phyloP scores from a whole-genome alignment of 345 rosid genomes.

The Viola odorata region DNA sequence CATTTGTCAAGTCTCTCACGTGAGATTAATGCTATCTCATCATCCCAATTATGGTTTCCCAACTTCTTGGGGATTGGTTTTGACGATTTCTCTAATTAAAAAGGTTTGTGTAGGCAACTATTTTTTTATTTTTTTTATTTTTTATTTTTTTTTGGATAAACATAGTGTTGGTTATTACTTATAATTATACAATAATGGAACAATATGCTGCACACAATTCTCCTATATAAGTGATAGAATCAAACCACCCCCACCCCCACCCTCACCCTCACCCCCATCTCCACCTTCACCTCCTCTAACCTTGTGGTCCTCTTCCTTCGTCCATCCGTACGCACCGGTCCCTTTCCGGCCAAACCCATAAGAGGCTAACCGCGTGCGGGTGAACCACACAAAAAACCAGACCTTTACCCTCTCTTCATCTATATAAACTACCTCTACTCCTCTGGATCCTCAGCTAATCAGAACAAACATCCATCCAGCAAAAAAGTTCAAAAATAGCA shows the following conservation, averaged over 20 bases:
- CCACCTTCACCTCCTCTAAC: too few relatives aligned
- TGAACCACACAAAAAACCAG: not conserved
- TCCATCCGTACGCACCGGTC: too few relatives aligned
- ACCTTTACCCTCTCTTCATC: not conserved
- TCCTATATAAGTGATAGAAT: not conserved
- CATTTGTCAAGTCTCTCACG: not conserved
- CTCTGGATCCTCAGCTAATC: not conserved
- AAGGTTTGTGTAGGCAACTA: too few relatives aligned
- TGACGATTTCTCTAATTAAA: not conserved
- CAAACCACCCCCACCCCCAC: too few relatives aligned
- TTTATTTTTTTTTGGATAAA: too few relatives aligned
- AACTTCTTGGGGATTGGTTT: not conserved
- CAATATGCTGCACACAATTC: not conserved
- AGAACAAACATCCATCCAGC: not conserved
- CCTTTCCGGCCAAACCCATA: too few relatives aligned
- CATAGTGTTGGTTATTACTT: not conserved
- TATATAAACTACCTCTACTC: not conserved
- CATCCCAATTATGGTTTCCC: not conserved
- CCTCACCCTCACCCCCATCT: too few relatives aligned
- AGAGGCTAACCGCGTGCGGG: not conserved
- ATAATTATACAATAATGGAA: not conserved
- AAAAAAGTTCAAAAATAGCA: too few relatives aligned
- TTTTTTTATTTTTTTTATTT: too few relatives aligned
- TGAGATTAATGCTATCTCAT: not conserved
- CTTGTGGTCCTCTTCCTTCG: too few relatives aligned